phyloP scores from a whole-genome alignment of 805 yeast genomes.

The Debaryomyces tyrocola region DNA sequence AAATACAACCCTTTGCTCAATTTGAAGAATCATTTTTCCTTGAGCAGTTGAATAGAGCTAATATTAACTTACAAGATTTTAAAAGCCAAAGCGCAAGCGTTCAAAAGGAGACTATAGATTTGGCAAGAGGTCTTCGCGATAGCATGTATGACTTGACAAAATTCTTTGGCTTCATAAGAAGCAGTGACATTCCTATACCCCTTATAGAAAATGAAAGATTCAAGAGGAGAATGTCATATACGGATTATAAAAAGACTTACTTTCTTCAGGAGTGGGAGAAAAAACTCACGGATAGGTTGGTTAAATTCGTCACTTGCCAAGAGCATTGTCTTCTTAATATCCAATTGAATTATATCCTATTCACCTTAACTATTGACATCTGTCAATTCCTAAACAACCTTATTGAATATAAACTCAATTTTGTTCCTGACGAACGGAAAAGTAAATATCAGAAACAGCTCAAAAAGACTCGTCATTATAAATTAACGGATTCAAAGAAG shows the following conservation, averaged over 20 bases:
- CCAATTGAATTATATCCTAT: constrained; percentile 38
- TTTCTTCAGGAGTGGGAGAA: constrained; percentile 34
- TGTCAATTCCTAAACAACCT: constrained; percentile 20
- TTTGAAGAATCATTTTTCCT: constrained; percentile 20
- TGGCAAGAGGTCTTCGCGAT: constrained; percentile 19
- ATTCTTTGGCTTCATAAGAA: constrained; percentile 14
- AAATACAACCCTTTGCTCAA: constrained; percentile 33
- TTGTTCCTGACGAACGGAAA: constrained; percentile 1
- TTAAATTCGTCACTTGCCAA: constrained; percentile 22
- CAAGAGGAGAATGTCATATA: constrained; percentile 5
- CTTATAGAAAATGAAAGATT: constrained; percentile 9
- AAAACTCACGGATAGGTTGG: constrained; percentile 21
- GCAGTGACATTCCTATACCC: constrained; percentile 7
- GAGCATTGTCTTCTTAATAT: constrained; percentile 32
- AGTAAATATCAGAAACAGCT: constrained; percentile 6
- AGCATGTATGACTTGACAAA: constrained; percentile 20
- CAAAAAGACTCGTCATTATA: constrained; percentile 2
- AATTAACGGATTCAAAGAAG: constrained; percentile 2
- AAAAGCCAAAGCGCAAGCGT: constrained; percentile 12
- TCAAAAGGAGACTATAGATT: constrained; percentile 17
- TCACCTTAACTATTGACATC: constrained; percentile 32
- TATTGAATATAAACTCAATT: constrained; percentile 7
- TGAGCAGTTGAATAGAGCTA: constrained; percentile 16
- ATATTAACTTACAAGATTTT: constrained; percentile 12
- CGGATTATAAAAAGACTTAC: constrained; percentile 7